phyloP scores from a whole-genome alignment of 768 basidiomycete species.

The Hypholoma fasciculare region DNA sequence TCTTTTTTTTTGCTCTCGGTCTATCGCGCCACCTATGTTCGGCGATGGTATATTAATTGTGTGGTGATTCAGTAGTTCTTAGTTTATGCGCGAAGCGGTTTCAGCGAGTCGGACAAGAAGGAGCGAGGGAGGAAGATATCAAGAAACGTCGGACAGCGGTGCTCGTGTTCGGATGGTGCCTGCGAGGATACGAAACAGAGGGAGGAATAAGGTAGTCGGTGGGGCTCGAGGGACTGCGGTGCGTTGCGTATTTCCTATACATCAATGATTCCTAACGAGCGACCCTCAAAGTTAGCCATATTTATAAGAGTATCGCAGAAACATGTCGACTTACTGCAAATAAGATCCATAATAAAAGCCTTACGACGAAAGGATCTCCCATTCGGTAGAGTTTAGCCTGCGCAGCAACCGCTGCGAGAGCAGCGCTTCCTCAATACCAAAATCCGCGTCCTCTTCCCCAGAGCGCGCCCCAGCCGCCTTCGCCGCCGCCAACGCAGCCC shows the following conservation, averaged over 20 bases:
- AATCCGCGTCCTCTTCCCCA: constrained; percentile 22
- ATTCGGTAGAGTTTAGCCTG: constrained; percentile 24
- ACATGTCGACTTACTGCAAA: background rate
- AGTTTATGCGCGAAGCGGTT: background rate
- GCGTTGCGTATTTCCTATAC: too few relatives aligned
- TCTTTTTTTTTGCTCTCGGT: background rate
- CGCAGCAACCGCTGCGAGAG: constrained; percentile 32
- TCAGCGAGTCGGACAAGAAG: background rate
- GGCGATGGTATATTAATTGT: background rate
- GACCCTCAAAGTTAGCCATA: too few relatives aligned
- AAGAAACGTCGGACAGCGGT: too few relatives aligned
- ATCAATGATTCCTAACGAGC: too few relatives aligned
- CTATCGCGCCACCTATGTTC: background rate
- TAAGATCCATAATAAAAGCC: background rate
- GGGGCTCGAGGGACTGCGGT: too few relatives aligned
- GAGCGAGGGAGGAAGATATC: too few relatives aligned
- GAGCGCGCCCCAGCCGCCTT: background rate
- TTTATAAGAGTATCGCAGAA: too few relatives aligned
- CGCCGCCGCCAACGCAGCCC: background rate
- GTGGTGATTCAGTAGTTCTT: background rate
- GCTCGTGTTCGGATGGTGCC: too few relatives aligned
- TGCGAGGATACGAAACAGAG: too few relatives aligned
- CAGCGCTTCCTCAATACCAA: constrained; percentile 33
- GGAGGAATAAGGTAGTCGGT: too few relatives aligned
- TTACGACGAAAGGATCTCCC: constrained; percentile 5